Percentiles rank a stretch among this genome's conserved stretches.
These are phyloP conservation scores for Kluyveromyces marxianus DNA, from an alignment of 1,139 yeast genomes.

Conservation along the genomic window DNA sequence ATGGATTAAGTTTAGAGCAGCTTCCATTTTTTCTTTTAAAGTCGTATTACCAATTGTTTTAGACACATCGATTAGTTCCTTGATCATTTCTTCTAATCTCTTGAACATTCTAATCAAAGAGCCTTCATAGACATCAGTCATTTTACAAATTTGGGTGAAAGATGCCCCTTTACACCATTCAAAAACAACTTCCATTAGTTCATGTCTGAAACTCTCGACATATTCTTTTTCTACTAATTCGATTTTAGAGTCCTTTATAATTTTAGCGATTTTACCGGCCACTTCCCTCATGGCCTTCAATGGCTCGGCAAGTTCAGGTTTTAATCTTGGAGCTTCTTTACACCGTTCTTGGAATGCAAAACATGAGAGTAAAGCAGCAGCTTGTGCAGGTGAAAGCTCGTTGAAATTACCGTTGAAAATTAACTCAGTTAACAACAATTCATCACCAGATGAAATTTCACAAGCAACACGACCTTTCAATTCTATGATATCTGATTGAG, in stretches of 20 bases:
- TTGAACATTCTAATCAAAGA: constrained; percentile 89
- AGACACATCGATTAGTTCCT: constrained; percentile 86
- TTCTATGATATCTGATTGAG: constrained; percentile 77
- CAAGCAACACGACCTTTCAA: constrained; percentile 95
- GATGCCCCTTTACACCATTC: constrained; percentile 97
- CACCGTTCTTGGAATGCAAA: constrained; percentile 96
- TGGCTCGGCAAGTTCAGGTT: constrained; percentile 86
- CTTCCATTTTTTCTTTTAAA: constrained; percentile 81
- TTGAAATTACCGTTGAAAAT: constrained; percentile 93
- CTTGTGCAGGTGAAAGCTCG: constrained; percentile 78
- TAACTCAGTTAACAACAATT: constrained; percentile 77
- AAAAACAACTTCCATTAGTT: constrained; percentile 88
- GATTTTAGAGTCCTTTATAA: constrained; percentile 80
- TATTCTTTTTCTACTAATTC: constrained; percentile 88
- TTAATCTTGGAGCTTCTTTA: constrained; percentile 76
- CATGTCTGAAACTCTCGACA: constrained; percentile 82
- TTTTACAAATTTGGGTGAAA: constrained; percentile 92
- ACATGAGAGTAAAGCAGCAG: constrained; percentile 87
- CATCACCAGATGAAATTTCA: constrained; percentile 94
- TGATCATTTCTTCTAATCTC: constrained; percentile 83
- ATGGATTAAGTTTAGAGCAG: constrained; percentile 75
- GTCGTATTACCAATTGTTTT: constrained; percentile 86
- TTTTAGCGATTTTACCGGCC: constrained; percentile 84
- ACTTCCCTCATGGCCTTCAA: constrained; percentile 78
- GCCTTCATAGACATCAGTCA: constrained; percentile 99